Percentiles rank a stretch among this genome's conserved stretches.
Evolutionary conservation across 768 basidiomycete species (phyloP).

Genomic region (Tremella mesenterica): DNA sequence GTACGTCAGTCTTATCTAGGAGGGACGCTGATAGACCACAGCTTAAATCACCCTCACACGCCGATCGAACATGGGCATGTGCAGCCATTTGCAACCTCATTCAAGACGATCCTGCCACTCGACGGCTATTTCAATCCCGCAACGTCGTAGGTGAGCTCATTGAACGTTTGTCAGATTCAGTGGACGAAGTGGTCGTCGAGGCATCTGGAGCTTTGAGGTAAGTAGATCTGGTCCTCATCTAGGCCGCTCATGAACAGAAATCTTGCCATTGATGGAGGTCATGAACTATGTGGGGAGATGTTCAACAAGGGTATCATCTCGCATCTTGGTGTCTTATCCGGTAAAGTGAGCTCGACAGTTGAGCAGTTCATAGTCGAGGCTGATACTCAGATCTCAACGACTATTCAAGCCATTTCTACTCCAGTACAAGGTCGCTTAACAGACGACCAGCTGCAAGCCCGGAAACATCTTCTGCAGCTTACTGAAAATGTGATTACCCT

Average conservation of each 20-base stretch:
- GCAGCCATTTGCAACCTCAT: slow-evolving; percentile 93
- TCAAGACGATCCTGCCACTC: slow-evolving; percentile 86
- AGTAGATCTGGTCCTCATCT: slow-evolving; percentile 27
- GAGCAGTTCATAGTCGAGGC: background rate
- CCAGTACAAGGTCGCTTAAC: no score
- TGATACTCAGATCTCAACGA: slow-evolving; percentile 58
- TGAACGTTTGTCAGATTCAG: slow-evolving; percentile 73
- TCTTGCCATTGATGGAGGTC: slow-evolving; percentile 87
- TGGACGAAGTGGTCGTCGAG: slow-evolving; percentile 84
- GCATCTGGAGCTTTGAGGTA: slow-evolving; percentile 80
- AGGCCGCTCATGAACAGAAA: slow-evolving; percentile 53
- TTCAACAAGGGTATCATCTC: slow-evolving; percentile 87
- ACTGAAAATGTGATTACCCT: slow-evolving; percentile 88
- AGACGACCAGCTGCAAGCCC: slow-evolving; percentile 56
- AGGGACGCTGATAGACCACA: slow-evolving; percentile 10
- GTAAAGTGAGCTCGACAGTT: slow-evolving; percentile 19
- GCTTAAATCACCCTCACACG: slow-evolving; percentile 51
- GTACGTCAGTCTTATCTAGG: background rate
- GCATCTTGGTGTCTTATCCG: slow-evolving; percentile 41
- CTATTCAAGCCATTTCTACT: slow-evolving; percentile 61
- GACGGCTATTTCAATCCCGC: slow-evolving; percentile 79
- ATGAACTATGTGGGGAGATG: slow-evolving; percentile 93
- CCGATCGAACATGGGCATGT: slow-evolving; percentile 90
- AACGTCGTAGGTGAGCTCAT: slow-evolving; percentile 82
- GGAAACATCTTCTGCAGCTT: slow-evolving; percentile 72